Percentiles rank a stretch among this genome's conserved stretches.
These are phyloP conservation scores for Leucosporidium scottii DNA, from an alignment of 768 basidiomycete genomes.

Conservation along the genomic window DNA sequence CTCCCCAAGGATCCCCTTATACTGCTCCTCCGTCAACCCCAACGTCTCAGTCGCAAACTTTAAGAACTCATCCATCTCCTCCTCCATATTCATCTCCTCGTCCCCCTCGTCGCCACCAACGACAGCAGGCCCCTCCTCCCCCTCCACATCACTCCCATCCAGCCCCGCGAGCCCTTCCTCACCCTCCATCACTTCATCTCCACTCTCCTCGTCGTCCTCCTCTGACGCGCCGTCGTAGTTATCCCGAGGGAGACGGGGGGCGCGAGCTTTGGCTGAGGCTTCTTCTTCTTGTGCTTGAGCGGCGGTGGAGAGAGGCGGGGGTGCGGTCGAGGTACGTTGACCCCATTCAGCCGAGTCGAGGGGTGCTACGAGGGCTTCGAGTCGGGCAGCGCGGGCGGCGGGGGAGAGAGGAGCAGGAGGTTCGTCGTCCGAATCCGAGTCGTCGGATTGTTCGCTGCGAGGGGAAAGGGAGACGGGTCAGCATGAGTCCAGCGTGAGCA, in stretches of 20 bases:
- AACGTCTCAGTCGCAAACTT: constrained; percentile 88
- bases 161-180: constrained; percentile 34
- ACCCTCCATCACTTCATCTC: constrained; percentile 23
- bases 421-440: constrained; percentile 41
- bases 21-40: constrained; percentile 82
- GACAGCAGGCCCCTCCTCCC: constrained; percentile 65
- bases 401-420: constrained; percentile 41
- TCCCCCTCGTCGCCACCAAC: constrained; percentile 51
- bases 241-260: constrained; percentile 53
- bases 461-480: constrained; percentile 52
- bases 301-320: not conserved
- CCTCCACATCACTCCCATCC: constrained; percentile 64
- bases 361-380: constrained; percentile 73
- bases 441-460: constrained; percentile 49
- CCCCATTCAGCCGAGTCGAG: constrained; percentile 82
- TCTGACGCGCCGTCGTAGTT: constrained; percentile 86
- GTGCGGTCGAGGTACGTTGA: constrained; percentile 43
- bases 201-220: constrained; percentile 50
- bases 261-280: not conserved
- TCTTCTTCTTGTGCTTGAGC: too few relatives aligned
- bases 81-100: constrained; percentile 80
- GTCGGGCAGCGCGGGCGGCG: constrained; percentile 53
- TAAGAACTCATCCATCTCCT: constrained; percentile 89
- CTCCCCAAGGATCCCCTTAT: constrained; percentile 75
- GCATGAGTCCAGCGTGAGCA: too few relatives aligned